Evolutionary conservation across 768 basidiomycete genomes (phyloP).

Genomic region (Lactarius sanguifluus): DNA sequence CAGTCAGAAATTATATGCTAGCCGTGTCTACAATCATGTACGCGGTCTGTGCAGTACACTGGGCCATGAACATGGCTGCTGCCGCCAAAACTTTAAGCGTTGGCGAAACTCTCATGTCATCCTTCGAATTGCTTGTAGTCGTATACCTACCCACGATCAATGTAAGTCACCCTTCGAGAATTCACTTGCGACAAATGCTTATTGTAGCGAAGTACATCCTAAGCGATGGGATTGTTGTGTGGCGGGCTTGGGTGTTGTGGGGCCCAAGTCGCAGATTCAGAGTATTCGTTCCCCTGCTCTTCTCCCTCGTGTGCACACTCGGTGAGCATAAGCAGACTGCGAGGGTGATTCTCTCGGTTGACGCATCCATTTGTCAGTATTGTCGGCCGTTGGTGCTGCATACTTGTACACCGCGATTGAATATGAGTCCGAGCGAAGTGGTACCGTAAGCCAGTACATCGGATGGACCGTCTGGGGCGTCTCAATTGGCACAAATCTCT

Average conservation of each 20-base stretch:
- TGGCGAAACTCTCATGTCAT: background rate
- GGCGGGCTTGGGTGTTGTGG: conserved; percentile 23
- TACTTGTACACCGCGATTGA: background rate
- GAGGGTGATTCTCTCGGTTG: background rate
- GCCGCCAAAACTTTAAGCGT: background rate
- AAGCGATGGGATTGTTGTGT: conserved; percentile 16
- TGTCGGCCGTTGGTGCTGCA: background rate
- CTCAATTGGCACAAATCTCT: conserved; percentile 16
- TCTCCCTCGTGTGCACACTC: conserved; percentile 9
- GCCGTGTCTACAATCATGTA: conserved; percentile 11
- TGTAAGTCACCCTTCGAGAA: background rate
- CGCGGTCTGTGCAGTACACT: conserved; percentile 2
- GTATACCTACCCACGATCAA: conserved; percentile 5
- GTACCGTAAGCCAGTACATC: background rate
- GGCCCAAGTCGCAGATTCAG: background rate
- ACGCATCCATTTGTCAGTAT: background rate
- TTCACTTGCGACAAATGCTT: background rate
- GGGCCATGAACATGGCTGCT: background rate
- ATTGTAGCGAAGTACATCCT: conserved; percentile 7
- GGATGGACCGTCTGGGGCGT: background rate
- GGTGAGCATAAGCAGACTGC: conserved; percentile 5
- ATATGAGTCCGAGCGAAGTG: background rate
- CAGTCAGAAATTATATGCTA: background rate
- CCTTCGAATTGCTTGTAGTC: background rate
- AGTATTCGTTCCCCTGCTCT: background rate